Evolutionary conservation across 768 basidiomycete species (phyloP), one percentile per base, ranked within the genome.

Genomic region (Rhodocollybia butyracea): DNA sequence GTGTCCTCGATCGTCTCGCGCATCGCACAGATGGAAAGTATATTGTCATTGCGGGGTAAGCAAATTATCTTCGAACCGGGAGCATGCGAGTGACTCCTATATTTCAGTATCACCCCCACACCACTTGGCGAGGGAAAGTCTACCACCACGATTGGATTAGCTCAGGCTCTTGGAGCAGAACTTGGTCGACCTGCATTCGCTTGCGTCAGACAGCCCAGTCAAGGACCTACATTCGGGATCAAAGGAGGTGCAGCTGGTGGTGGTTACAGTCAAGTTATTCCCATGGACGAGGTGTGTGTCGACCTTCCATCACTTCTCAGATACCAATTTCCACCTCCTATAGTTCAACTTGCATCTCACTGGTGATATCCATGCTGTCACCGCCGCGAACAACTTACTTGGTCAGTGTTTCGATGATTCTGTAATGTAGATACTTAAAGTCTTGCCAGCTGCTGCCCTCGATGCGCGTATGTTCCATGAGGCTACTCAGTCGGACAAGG

Each of bases 391-490:
- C 73, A 99, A 99, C 72, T 71, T 98, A 60, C 82, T 99, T 38
- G 92, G 90, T 92, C 67, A 19, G 71, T 29, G 22, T 10, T 31
- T 19, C 22, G 2, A n/a, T 24, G 22, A 6, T n/a, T 40, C 17
- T 19, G 34, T 46, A 3, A 21, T 30, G 19, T 27, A 3, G 8
- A 40, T 19, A 60, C 63, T 29, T 32, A 48, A 13, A 15, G 34
- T 29, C 40, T 38, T 53, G 60, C 19, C 57, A 91, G 95, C 96
- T 60, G 96, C 97, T 57, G 97, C 96, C 50, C 77, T 99, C 54
- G 94, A 97, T 67, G 96, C 96, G 19, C 87, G 96, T 50, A 95
- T 97, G 72, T 96, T 98, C 83, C 96, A 99, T 64, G 96, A 99
- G 69, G 88, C 85, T 13, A 98, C 96, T 8, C 94, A 95, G 66